phyloP scores from a whole-genome alignment of 2,329 filamentous ascomycete species.

The Clathrospora elynae region DNA sequence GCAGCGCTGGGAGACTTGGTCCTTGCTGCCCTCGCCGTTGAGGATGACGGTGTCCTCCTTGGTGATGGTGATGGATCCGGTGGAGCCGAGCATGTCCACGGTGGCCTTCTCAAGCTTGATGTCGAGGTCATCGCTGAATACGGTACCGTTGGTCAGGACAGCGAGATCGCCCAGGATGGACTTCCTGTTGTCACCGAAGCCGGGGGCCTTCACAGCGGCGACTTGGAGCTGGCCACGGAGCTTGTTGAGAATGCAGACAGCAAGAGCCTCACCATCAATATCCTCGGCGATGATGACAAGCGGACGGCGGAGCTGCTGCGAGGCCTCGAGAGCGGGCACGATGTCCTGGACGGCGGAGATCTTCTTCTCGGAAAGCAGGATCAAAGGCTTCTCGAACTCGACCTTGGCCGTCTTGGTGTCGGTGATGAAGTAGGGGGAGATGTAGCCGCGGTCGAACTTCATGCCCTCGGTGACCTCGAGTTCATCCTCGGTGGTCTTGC shows the following conservation, averaged over 20 bases:
- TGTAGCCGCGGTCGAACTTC: conserved; percentile 98
- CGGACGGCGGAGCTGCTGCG: conserved; percentile 90
- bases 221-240: conserved; percentile 99
- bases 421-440: conserved; percentile 99
- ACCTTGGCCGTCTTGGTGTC: conserved; percentile 98
- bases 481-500: conserved; percentile 97
- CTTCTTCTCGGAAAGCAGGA: conserved; percentile 99
- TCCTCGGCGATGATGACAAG: conserved; percentile 99
- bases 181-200: conserved; percentile 99
- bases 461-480: conserved; percentile 99
- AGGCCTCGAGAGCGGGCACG: conserved; percentile 95
- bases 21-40: conserved; percentile 96
- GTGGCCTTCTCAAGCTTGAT: conserved; percentile 99
- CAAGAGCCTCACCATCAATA: conserved; percentile 96
- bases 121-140: conserved; percentile 98
- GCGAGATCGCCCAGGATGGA: conserved; percentile 97
- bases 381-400: conserved; percentile 98
- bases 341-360: conserved; percentile 99
- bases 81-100: conserved; percentile 92
- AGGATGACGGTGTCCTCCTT: conserved; percentile 99
- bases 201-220: conserved; percentile 96
- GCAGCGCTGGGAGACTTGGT: conserved; percentile 89
- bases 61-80: conserved; percentile 98
- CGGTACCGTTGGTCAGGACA: conserved; percentile 92
- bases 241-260: conserved; percentile 99